These are phyloP conservation scores for Tympanopsis confertula DNA, from an alignment of 2,329 filamentous ascomycete genomes.

Conservation along the genomic window DNA sequence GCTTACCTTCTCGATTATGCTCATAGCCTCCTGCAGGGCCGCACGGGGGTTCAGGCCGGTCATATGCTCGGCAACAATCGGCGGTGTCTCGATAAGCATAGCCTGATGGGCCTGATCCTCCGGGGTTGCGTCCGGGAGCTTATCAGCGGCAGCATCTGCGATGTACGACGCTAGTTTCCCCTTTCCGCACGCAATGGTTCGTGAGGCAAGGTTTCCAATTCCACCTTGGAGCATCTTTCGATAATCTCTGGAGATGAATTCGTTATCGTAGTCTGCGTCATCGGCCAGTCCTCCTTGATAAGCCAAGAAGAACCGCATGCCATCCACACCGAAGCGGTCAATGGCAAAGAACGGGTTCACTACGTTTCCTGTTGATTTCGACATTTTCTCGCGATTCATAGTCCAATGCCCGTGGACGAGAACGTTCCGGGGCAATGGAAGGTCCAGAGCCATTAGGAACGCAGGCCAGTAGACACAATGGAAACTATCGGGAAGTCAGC, in stretches of 20 bases:
- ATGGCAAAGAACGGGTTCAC: conserved; percentile 90
- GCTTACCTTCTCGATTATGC: conserved; percentile 26
- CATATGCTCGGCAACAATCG: conserved; percentile 29
- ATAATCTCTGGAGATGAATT: conserved; percentile 63
- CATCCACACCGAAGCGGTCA: conserved; percentile 76
- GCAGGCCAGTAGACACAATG: conserved; percentile 98
- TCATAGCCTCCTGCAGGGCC: conserved; percentile 34
- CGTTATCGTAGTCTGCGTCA: conserved; percentile 79
- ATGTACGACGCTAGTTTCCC: conserved; percentile 47
- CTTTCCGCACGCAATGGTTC: conserved; percentile 54
- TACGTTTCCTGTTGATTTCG: conserved; percentile 87
- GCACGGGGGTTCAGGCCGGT: conserved; percentile 31
- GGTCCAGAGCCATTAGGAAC: conserved; percentile 75
- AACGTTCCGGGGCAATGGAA: conserved; percentile 68
- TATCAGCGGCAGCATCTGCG: conserved; percentile 14
- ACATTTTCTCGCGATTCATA: conserved; percentile 85
- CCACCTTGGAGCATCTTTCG: conserved; percentile 67
- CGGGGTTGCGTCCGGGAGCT: conserved; percentile 13
- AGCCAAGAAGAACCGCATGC: conserved; percentile 80
- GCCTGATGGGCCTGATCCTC: conserved; percentile 19
- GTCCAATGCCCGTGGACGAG: conserved; percentile 94
- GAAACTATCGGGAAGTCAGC: too few relatives aligned
- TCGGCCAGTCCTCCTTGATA: conserved; percentile 65
- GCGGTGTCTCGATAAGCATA: conserved; percentile 22
- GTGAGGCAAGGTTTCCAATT: conserved; percentile 68